phyloP scores from a whole-genome alignment of 768 basidiomycete genomes.

The Baorangia bicolor region DNA sequence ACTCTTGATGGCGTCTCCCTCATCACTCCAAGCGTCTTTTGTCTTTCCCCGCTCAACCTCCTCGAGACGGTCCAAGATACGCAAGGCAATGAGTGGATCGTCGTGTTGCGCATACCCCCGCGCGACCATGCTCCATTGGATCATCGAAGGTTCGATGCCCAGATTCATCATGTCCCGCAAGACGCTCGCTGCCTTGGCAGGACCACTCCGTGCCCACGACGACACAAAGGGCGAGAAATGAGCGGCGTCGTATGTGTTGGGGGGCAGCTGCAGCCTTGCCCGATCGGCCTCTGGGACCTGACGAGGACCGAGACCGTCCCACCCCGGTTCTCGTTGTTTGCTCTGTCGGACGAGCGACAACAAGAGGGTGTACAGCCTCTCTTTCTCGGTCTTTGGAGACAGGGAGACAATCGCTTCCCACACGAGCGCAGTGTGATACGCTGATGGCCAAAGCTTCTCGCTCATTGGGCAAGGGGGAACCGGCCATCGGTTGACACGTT shows the following conservation, averaged over 20 bases:
- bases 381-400: conserved; percentile 22
- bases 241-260: conserved; percentile 32
- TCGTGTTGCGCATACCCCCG: conserved; percentile 44
- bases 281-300: neutral
- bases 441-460: conserved; percentile 33
- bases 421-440: conserved; percentile 35
- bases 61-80: conserved; percentile 46
- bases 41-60: neutral
- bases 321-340: neutral
- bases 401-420: conserved; percentile 33
- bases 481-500: neutral
- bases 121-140: conserved; percentile 52
- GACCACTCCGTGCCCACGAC: conserved; percentile 32
- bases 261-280: conserved; percentile 21
- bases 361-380: conserved; percentile 46
- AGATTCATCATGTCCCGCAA: conserved; percentile 52
- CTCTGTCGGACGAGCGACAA: conserved; percentile 24
- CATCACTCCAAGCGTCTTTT: neutral
- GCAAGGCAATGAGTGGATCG: conserved; percentile 35
- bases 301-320: neutral
- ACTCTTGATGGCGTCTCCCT: neutral
- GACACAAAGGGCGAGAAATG: conserved; percentile 58
- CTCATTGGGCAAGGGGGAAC: neutral
- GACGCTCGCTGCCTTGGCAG: conserved; percentile 37
- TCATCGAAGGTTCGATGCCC: conserved; percentile 43